Conservation (phyloP, 139 green algal genomes). For the Dunaliella sp. region DNA sequence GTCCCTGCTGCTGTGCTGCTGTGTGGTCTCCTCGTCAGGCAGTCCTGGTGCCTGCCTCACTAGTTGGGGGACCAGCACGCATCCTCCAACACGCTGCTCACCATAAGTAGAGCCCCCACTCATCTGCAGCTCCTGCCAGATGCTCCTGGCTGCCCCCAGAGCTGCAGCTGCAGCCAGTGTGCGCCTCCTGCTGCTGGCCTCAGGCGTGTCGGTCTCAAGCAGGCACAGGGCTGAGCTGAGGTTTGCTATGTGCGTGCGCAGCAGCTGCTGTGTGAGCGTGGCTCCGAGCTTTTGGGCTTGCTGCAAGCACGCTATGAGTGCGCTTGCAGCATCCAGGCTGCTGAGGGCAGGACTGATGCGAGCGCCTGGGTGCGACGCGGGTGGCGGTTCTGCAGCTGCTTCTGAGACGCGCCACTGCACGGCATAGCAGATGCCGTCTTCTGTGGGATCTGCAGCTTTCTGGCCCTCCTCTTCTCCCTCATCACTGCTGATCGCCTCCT, state of each 20-base stretch:
- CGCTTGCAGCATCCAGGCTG: background rate
- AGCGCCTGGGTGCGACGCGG: too few relatives aligned
- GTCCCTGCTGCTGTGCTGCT: background rate
- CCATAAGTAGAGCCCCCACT: background rate
- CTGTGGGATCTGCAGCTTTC: too few relatives aligned
- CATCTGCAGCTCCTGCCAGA: background rate
- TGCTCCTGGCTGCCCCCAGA: background rate
- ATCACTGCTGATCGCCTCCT: too few relatives aligned
- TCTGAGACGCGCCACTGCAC: too few relatives aligned
- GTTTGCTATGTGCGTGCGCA: background rate
- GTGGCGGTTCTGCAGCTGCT: too few relatives aligned
- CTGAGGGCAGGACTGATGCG: too few relatives aligned
- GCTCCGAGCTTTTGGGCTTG: background rate
- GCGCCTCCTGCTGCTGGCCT: background rate
- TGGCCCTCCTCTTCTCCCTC: too few relatives aligned
- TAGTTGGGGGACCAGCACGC: background rate
- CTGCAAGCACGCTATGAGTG: background rate
- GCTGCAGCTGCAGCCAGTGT: too few relatives aligned
- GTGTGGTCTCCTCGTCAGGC: background rate
- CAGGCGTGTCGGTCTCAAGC: background rate
- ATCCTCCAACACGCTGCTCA: background rate
- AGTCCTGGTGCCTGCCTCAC: background rate
- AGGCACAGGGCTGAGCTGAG: background rate
- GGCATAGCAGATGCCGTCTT: too few relatives aligned
- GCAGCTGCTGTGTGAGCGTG: constrained; percentile 9